phyloP scores from a whole-genome alignment of 441 rosid genomes.

The Brassica hybrid region DNA sequence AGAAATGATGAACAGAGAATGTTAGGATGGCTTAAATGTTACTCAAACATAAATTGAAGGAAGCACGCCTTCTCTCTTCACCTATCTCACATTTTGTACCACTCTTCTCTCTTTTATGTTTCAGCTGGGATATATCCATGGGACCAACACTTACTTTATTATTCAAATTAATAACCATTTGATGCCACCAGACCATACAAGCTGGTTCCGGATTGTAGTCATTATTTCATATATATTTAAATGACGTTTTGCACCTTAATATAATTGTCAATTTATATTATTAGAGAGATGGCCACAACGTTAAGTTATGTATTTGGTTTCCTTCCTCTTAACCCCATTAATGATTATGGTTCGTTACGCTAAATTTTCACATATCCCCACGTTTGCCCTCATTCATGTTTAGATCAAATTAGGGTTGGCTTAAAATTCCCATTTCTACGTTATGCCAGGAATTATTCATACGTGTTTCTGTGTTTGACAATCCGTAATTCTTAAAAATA shows the following conservation, averaged over 20 bases:
- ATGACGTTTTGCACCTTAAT: constrained; percentile 16
- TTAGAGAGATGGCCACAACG: constrained; percentile 41
- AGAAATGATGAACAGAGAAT: constrained; percentile 45
- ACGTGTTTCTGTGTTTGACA: constrained; percentile 12
- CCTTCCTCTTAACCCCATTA: constrained; percentile 34
- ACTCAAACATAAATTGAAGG: constrained; percentile 44
- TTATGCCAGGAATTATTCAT: constrained; percentile 3
- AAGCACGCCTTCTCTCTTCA: constrained; percentile 42
- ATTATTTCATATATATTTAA: constrained; percentile 14
- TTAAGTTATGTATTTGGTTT: constrained; percentile 38
- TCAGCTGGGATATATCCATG: constrained; percentile 39
- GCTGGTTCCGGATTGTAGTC: constrained; percentile 22
- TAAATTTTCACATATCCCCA: constrained; percentile 47
- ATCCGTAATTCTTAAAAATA: constrained; percentile 1
- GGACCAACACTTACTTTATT: constrained; percentile 35
- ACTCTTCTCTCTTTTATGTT: constrained; percentile 28
- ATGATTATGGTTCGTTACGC: constrained; percentile 47
- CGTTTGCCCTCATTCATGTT: constrained; percentile 20
- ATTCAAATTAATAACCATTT: constrained; percentile 16
- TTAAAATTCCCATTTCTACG: constrained; percentile 12
- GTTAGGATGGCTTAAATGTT: constrained; percentile 43
- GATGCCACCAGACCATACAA: constrained; percentile 18
- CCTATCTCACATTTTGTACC: constrained; percentile 37
- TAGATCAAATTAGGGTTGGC: background rate
- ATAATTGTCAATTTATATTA: constrained; percentile 7